Conservation (phyloP, 1,139 yeast species). For the Wickerhamiella pararugosa region DNA sequence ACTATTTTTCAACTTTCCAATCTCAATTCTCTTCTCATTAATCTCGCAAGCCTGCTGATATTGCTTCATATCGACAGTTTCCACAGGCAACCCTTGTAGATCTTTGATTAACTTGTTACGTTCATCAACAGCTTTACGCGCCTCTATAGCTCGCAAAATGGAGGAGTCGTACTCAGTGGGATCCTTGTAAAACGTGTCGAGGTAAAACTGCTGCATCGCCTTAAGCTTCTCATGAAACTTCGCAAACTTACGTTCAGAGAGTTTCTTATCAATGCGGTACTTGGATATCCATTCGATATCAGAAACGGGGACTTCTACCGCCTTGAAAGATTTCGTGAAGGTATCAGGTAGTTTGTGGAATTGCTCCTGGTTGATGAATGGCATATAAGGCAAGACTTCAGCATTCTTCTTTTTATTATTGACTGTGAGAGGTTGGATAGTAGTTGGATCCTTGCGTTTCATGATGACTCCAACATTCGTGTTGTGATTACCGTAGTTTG, state of each 20-base stretch:
- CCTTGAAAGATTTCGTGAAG: neutral
- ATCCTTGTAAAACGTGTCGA: neutral
- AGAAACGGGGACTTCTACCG: constrained; percentile 6
- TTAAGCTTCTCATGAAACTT: neutral
- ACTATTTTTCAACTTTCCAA: constrained; percentile 41
- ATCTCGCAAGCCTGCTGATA: constrained; percentile 36
- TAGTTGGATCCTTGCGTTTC: constrained; percentile 3
- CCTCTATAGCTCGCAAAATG: constrained; percentile 8
- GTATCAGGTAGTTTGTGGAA: neutral
- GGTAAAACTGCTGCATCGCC: neutral
- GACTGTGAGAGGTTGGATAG: constrained; percentile 1
- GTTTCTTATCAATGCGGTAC: constrained; percentile 1
- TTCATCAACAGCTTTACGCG: constrained; percentile 20
- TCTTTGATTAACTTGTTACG: constrained; percentile 30
- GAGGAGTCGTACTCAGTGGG: constrained; percentile 2
- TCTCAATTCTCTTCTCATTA: constrained; percentile 34
- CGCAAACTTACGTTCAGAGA: constrained; percentile 1
- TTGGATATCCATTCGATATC: constrained; percentile 6
- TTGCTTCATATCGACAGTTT: constrained; percentile 21
- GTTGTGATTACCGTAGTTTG: neutral
- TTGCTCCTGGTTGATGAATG: neutral
- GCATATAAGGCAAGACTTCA: constrained; percentile 2
- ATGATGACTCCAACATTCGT: constrained; percentile 3
- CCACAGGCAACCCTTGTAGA: constrained; percentile 21
- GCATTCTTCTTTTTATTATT: neutral